Evolutionary conservation across 2,329 filamentous ascomycete species (phyloP), one percentile per base, ranked within the genome.

Genomic region (Aspergillus hortae): DNA sequence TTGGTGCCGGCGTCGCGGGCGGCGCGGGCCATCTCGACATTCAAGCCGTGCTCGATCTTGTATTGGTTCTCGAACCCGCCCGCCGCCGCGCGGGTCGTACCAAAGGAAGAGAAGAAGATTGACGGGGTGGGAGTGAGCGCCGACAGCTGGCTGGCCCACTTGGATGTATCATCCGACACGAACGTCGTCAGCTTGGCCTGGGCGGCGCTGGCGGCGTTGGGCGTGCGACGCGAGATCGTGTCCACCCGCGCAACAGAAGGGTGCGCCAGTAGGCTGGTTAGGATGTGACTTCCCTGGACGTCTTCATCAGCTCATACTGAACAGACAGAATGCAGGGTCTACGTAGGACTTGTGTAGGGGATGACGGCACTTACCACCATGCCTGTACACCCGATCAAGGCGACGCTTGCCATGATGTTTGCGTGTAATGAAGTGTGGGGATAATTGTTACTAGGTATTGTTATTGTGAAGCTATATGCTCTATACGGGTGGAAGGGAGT

Each of bases 41-140:
- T 95, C 42, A 96, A 78, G 65, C 94, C 90, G 67, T 91, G 83
- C 74, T 96, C 92, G 58, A 96, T 89, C 66, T 89, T 88, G 75
- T 90, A 88, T 74, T 96, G 92, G 56, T 86, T 84, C 25, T 84
- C 86, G 58, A 95, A 74, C 52, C 87, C 79, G 55, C 92, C 92
- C 0, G 90, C 91, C 11, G 80, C 78, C 0, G 77, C 87, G 45
- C 85, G 83, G 0, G 92, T 96, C 2, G 90, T 96, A 52, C 87
- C 92, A 1, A 96, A 80, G 1, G 83, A 83, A 2, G 88, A 91
- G 74, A 92, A 84, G 74, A 94, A 86, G 58, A 88, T 76, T 1
- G 76, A 68, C 0, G 88, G 85, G 0, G 77, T 56, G 0, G 85
- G 81, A 0, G 74, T 65, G 43, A 88, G 72, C 32, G 75, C 71